phyloP scores from a whole-genome alignment of 2,329 filamentous ascomycete genomes.

The Diaporthe vaccinii region DNA sequence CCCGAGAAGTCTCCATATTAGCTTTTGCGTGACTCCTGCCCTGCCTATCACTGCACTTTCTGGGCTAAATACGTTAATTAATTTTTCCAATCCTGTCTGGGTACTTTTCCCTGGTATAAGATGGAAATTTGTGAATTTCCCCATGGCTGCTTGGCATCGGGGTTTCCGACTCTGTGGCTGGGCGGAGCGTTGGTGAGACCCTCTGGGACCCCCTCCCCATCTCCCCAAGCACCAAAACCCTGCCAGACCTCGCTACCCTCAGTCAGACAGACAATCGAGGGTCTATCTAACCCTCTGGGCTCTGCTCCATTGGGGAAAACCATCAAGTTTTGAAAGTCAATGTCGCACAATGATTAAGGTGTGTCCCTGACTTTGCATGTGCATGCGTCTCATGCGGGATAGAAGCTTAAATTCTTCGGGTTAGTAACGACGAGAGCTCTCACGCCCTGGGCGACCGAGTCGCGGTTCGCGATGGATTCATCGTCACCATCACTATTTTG shows the following conservation, averaged over 20 bases:
- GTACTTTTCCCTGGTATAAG: no score
- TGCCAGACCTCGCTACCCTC: no score
- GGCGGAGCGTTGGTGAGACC: no score
- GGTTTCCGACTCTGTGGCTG: background rate
- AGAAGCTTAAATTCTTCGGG: background rate
- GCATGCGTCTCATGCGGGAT: background rate
- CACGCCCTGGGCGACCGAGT: background rate
- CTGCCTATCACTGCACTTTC: background rate
- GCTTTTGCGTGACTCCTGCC: conserved; percentile 24
- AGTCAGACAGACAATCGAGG: background rate
- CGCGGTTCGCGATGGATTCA: no score
- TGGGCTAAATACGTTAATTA: background rate
- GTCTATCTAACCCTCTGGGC: background rate
- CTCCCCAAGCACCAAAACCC: no score
- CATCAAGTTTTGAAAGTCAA: background rate
- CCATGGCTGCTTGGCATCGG: background rate
- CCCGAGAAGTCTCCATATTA: conserved; percentile 32
- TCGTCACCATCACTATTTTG: background rate
- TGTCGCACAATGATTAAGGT: background rate
- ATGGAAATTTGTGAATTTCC: background rate
- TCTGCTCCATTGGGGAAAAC: background rate
- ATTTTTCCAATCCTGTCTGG: background rate
- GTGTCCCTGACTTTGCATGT: background rate
- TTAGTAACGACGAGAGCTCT: background rate
- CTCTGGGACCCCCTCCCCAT: background rate